Base-by-base conservation (phyloP, 495 filamentous ascomycete genomes). In the Tetracladium marchalianum region DNA sequence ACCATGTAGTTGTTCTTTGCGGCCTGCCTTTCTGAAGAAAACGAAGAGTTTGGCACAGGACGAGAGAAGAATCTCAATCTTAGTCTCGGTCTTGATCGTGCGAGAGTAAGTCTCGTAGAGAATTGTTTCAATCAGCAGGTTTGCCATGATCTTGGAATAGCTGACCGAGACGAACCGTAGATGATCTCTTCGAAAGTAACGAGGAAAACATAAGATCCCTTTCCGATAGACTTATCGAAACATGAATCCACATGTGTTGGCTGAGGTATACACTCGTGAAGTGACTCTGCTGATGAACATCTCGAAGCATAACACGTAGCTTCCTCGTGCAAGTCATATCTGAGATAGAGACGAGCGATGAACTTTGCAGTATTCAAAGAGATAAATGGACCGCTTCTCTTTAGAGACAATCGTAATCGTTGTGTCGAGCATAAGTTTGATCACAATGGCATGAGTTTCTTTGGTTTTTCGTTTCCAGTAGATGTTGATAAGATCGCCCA, bases 51-150 rank as follows among this genome's bases (percentile, higher is more conserved):
- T 66, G 40, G 75, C 71, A 11, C 72, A 72, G 12, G 69, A 58
- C 19, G 68, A 63, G 9, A 83, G 52, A 0, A 74, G 66, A 0
- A 67, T 58, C 42, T 75, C 66, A 43, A 74, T 68, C 12, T 31
- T 52, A 8, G 54, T 54, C 32, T 75, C 68, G 40, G 47, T 60
- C 53, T 63, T 65, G 58, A 54, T 60, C 31, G 65, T 60, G 7
- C 46, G 54, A 46, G 69, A 67, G 63, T 80, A 83, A 15, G 68
- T 60, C 56, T 77, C 72, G 49, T 80, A 79, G 0, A 79, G 66
- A 4, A 74, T 57, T 18, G 69, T 76, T 58, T 85, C 79, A 8
- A 68, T 67, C 5, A 74, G 53, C 33, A 80, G 65, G 37, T 76
- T 71, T 4, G 65, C 66, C 65, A 84, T 78, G 51, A 81, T 66